phyloP scores from a whole-genome alignment of 2,329 filamentous ascomycete genomes.

The Sclerotinia borealis region DNA sequence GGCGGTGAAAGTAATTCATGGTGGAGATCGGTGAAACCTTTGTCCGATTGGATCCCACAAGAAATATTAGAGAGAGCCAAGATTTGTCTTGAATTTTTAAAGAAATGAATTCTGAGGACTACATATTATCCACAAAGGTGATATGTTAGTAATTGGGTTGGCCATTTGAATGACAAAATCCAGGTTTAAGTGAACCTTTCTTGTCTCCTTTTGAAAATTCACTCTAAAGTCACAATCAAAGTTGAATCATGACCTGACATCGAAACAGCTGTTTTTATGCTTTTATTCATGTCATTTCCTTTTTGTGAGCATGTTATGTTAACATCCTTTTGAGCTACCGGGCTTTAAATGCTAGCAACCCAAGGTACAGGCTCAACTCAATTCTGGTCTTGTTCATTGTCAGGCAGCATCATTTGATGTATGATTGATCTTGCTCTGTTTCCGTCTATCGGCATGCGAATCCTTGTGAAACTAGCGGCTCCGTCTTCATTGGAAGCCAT shows the following conservation, averaged over 20 bases:
- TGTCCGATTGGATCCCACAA: background rate
- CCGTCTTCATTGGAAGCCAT: too few species aligned
- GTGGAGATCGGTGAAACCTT: background rate
- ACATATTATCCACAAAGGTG: background rate
- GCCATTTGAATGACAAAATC: background rate
- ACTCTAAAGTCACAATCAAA: background rate
- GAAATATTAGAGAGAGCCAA: background rate
- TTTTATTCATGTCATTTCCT: background rate
- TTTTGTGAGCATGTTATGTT: background rate
- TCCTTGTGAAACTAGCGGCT: too few species aligned
- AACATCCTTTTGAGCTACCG: background rate
- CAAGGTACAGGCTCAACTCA: background rate
- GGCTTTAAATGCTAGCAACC: background rate
- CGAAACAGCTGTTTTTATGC: background rate
- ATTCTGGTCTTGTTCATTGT: background rate
- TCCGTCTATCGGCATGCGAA: too few species aligned
- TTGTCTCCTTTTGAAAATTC: background rate
- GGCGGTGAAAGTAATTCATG: constrained; percentile 4
- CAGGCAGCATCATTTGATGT: background rate
- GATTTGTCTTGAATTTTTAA: too few species aligned
- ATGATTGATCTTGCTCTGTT: too few species aligned
- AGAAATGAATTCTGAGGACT: too few species aligned
- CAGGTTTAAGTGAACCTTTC: background rate
- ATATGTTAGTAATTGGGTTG: background rate
- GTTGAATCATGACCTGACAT: background rate